phyloP scores from a whole-genome alignment of 2,329 filamentous ascomycete species.

The Colletotrichum karsti region DNA sequence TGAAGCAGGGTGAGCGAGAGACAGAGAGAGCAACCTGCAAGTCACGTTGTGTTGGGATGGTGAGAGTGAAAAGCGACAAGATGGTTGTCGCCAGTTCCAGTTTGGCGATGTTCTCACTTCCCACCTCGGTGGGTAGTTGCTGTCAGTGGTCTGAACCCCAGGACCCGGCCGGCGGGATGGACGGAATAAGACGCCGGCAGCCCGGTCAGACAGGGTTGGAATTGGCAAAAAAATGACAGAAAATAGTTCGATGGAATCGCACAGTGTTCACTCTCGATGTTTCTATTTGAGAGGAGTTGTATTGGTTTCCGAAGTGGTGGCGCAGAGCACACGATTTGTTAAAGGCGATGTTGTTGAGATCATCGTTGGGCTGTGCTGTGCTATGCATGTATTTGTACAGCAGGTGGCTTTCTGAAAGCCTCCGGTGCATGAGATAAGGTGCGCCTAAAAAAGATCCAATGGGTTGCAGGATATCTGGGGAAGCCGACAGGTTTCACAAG shows the following conservation, averaged over 20 bases:
- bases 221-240: not conserved
- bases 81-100: not conserved
- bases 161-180: not conserved
- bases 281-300: too few species aligned
- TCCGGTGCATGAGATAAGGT: conserved; percentile 3
- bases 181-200: conserved; percentile 12
- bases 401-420: not conserved
- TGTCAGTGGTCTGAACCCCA: not conserved
- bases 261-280: too few species aligned
- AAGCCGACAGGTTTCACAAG: conserved; percentile 5
- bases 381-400: not conserved
- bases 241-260: not conserved
- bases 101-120: conserved; percentile 7
- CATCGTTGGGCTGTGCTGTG: not conserved
- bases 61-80: conserved; percentile 20
- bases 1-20: conserved; percentile 2
- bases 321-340: not conserved
- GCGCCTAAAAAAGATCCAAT: not conserved
- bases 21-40: not conserved
- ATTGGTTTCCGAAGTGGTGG: too few species aligned
- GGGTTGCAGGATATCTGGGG: conserved; percentile 3
- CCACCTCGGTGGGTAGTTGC: not conserved
- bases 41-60: not conserved
- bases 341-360: not conserved
- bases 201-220: not conserved